phyloP scores from a whole-genome alignment of 192 early-diverging fungal genomes.

The Podila clonocystis region DNA sequence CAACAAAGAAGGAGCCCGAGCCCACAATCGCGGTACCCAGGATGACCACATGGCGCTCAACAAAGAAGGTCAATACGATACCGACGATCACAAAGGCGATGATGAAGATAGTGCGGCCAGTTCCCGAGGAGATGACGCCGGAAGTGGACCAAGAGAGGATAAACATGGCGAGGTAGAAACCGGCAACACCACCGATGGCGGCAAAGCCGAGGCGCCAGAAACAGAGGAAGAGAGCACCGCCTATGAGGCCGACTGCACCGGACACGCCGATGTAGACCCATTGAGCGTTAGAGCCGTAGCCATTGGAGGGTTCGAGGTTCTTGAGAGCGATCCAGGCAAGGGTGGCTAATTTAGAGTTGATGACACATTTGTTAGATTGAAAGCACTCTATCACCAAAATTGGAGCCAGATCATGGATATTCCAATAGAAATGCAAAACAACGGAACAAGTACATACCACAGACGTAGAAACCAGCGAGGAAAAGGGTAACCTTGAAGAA shows the following conservation, averaged over 20 bases:
- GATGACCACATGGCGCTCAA: conserved; percentile 73
- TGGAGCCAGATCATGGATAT: background rate
- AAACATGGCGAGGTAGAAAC: conserved; percentile 77
- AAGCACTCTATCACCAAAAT: background rate
- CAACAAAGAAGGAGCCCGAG: conserved; percentile 77
- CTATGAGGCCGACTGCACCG: conserved; percentile 67
- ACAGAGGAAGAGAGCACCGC: conserved; percentile 69
- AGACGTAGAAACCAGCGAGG: conserved; percentile 78
- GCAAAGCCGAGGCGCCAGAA: conserved; percentile 76
- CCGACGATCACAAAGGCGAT: conserved; percentile 65
- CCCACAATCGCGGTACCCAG: conserved; percentile 79
- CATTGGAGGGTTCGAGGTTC: conserved; percentile 51
- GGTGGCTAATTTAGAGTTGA: conserved; percentile 21
- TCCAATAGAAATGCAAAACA: background rate
- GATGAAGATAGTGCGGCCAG: conserved; percentile 76
- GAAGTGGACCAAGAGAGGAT: conserved; percentile 68
- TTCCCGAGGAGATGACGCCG: conserved; percentile 67
- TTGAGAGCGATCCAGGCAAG: conserved; percentile 57
- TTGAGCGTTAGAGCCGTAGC: conserved; percentile 41
- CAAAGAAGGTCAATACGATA: conserved; percentile 66
- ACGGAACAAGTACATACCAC: conserved; percentile 43
- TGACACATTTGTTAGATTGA: background rate
- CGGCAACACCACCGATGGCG: conserved; percentile 78
- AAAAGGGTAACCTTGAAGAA: conserved; percentile 74
- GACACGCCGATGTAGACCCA: conserved; percentile 65